Base-by-base conservation (phyloP, 805 yeast species). In the Saccharomyces eubayanus region DNA sequence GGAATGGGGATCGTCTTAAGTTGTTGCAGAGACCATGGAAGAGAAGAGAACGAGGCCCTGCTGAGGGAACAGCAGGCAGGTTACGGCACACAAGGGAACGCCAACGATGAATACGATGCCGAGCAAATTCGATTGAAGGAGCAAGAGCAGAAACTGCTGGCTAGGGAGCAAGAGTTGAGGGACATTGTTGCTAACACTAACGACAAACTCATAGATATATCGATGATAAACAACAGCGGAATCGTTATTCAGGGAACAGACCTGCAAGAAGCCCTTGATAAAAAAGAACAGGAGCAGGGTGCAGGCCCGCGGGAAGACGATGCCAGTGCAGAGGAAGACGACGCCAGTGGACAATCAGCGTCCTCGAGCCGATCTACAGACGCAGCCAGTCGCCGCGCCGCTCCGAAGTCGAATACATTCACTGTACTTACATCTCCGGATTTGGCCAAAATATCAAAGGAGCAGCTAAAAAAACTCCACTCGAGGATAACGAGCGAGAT, bases 221-320 rank as follows among this genome's bases (percentile, higher is more conserved):
- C 71, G 2, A 67, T 69, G 72, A 62, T 69, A 27, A 66, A 63
- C 49, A 66, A 68, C 52, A 67, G 71, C 51, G 71, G 70, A 6
- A 67, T 68, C 20, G 71, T 68, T 6, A 50, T 63, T 3, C 64
- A 59, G 31, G 60, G 68, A 10, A 55, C 56, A 45, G 65, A 62
- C 46, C 30, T 60, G 14, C 56, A 55, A 20, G 46, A 27, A 43
- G 31, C n/a, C 16, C 46, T 27, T 3, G 31, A 30, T 27, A 46
- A 16, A 16, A 36, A 8, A 28, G 14, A 45, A 31, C 30, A 43
- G 31, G 28, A 31, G n/a, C 40, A 24, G 31, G n/a, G 41, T 43
- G 55, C 46, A 16, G 48, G 27, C 10, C 28, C 40, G 12, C 48
- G 28, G 5, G 49, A 29, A 5, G 49, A 28, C 46, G 40, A 6